Percentiles rank a stretch among this genome's conserved stretches.
Conservation (phyloP, 1,284 basidiomycete genomes). For the Sporisorium reilianum region DNA sequence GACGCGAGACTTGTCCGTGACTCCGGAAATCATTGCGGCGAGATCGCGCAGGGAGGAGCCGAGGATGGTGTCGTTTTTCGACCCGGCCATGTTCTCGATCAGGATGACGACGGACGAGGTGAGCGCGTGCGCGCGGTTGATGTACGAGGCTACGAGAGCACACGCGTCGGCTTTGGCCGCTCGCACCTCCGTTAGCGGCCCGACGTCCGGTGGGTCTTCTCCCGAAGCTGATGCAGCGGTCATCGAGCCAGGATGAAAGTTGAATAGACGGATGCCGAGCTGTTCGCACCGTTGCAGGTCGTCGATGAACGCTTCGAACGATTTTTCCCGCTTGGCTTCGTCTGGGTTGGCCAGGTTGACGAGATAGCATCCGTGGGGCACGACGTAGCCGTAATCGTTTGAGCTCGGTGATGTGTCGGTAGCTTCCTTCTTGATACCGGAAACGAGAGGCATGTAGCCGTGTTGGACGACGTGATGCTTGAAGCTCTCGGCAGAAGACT, state of each 20-base stretch:
- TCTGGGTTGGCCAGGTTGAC: slow-evolving; percentile 87
- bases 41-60: slow-evolving; percentile 80
- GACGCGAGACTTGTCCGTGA: slow-evolving; percentile 80
- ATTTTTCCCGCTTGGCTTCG: slow-evolving; percentile 80
- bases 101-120: slow-evolving; percentile 78
- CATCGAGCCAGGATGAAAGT: slow-evolving; percentile 78
- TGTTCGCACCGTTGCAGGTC: slow-evolving; percentile 84
- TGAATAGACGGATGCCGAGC: slow-evolving; percentile 81
- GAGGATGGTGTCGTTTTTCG: slow-evolving; percentile 78
- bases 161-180: slow-evolving; percentile 77
- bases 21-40: slow-evolving; percentile 76
- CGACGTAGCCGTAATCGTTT: slow-evolving; percentile 71
- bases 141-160: slow-evolving; percentile 77
- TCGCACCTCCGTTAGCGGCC: slow-evolving; percentile 72
- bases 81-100: slow-evolving; percentile 84
- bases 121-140: slow-evolving; percentile 81
- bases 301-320: slow-evolving; percentile 84
- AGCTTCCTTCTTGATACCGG: slow-evolving; percentile 4
- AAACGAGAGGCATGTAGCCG: slow-evolving; percentile 16
- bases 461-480: slow-evolving; percentile 21
- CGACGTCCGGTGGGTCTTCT: slow-evolving; percentile 51
- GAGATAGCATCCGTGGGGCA: slow-evolving; percentile 87
- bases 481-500: slow-evolving; percentile 71
- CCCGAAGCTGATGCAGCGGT: slow-evolving; percentile 19
- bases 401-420: not conserved